phyloP scores from a whole-genome alignment of 2,329 filamentous ascomycete genomes.

The Epichloe brachyelytri region DNA sequence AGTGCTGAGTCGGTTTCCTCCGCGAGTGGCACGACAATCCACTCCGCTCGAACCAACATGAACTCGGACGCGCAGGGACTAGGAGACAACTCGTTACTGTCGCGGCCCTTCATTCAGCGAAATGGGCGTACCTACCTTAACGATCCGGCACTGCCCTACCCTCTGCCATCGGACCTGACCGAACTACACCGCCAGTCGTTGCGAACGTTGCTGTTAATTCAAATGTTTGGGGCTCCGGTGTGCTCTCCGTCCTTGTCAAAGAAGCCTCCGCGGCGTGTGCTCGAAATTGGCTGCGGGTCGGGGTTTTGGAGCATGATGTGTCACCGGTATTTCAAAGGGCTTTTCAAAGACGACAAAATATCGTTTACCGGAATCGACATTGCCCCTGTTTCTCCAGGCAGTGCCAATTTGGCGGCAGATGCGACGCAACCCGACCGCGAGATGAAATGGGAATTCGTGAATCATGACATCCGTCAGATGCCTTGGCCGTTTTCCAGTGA shows the following conservation, averaged over 20 bases:
- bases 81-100: conserved; percentile 25
- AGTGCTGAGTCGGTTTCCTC: conserved; percentile 35
- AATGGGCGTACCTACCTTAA: conserved; percentile 76
- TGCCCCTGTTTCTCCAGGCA: conserved; percentile 49
- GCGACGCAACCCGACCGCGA: conserved; percentile 48
- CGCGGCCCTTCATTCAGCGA: conserved; percentile 52
- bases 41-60: conserved; percentile 33
- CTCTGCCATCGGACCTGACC: conserved; percentile 75
- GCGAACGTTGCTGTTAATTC: conserved; percentile 66
- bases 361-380: conserved; percentile 76
- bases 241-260: conserved; percentile 55
- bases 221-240: conserved; percentile 68
- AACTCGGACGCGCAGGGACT: conserved; percentile 34
- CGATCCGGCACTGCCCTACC: conserved; percentile 60
- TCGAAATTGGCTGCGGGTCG: conserved; percentile 80
- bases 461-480: conserved; percentile 65
- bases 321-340: conserved; percentile 58
- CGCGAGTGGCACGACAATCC: conserved; percentile 29
- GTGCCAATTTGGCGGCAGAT: conserved; percentile 16
- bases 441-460: conserved; percentile 79
- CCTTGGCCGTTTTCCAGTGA: conserved; percentile 68
- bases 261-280: conserved; percentile 59
- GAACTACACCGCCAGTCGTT: conserved; percentile 83
- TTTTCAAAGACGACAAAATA: conserved; percentile 44
- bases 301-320: conserved; percentile 86